Evolutionary conservation across 202 grass and related monocot species (phyloP).

Genomic region (Schoenoplectus triqueter): DNA sequence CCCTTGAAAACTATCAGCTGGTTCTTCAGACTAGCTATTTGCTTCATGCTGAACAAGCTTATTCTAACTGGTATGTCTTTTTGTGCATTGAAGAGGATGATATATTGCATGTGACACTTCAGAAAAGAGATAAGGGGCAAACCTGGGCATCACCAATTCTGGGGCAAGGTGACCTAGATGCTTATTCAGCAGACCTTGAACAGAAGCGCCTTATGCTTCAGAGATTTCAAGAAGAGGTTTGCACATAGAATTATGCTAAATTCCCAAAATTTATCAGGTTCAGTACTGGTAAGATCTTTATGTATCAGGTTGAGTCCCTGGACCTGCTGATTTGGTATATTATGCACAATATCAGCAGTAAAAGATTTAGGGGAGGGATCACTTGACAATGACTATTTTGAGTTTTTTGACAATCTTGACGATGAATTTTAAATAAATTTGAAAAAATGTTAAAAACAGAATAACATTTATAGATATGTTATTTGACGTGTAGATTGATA

Average conservation of each 20-base stretch:
- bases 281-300: background rate
- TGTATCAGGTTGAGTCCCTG: too few relatives aligned
- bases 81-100: conserved; percentile 69
- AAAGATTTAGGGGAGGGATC: too few relatives aligned
- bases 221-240: conserved; percentile 99
- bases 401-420: too few relatives aligned
- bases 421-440: too few relatives aligned
- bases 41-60: background rate
- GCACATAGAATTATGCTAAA: conserved; percentile 6
- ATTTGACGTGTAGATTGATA: too few relatives aligned
- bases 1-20: background rate
- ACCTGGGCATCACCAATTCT: conserved; percentile 94
- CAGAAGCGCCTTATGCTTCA: conserved; percentile 97
- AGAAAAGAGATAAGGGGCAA: conserved; percentile 94
- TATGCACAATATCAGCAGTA: too few relatives aligned
- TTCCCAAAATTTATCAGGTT: conserved; percentile 13
- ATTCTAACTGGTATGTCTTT: conserved; percentile 25
- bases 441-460: too few relatives aligned
- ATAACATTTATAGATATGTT: too few relatives aligned
- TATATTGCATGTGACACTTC: conserved; percentile 86
- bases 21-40: background rate
- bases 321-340: too few relatives aligned
- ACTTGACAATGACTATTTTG: too few relatives aligned
- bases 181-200: conserved; percentile 74
- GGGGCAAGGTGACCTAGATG: conserved; percentile 80